These are phyloP conservation scores for Orbilia quercus DNA, from an alignment of 2,329 filamentous ascomycete genomes.

Conservation along the genomic window DNA sequence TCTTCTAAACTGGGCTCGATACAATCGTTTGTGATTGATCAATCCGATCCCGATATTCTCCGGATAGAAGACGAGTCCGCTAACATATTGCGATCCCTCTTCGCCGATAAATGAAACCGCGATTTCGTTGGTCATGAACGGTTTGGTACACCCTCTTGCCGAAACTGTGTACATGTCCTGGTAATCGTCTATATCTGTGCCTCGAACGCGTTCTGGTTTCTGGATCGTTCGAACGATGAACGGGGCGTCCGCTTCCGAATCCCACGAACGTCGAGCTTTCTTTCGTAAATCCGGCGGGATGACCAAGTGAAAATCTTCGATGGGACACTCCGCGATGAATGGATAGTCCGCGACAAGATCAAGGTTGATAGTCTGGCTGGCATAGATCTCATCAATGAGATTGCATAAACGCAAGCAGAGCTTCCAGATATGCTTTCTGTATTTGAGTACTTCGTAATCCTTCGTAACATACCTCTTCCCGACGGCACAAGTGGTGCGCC, in stretches of 20 bases:
- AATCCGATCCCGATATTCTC: conserved; percentile 7
- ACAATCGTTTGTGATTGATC: conserved; percentile 4
- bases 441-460: background rate
- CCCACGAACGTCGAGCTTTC: background rate
- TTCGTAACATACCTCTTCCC: background rate
- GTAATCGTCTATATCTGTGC: background rate
- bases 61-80: conserved; percentile 7
- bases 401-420: conserved; percentile 3
- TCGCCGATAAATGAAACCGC: conserved; percentile 13
- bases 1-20: background rate
- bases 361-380: background rate
- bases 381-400: conserved; percentile 19
- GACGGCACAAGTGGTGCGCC: conserved; percentile 1
- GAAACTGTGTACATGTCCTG: conserved; percentile 12
- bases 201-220: background rate
- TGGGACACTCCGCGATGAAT: conserved; percentile 9
- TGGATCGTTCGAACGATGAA: conserved; percentile 6
- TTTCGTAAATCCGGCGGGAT: background rate
- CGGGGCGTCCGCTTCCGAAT: background rate
- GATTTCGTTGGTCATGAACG: conserved; percentile 1
- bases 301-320: background rate
- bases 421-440: conserved; percentile 10
- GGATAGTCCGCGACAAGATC: conserved; percentile 2
- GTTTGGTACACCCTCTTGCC: background rate
- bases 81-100: conserved; percentile 15